Base-by-base conservation (phyloP, 2,329 filamentous ascomycete species). In the Aspergillus alliaceus region DNA sequence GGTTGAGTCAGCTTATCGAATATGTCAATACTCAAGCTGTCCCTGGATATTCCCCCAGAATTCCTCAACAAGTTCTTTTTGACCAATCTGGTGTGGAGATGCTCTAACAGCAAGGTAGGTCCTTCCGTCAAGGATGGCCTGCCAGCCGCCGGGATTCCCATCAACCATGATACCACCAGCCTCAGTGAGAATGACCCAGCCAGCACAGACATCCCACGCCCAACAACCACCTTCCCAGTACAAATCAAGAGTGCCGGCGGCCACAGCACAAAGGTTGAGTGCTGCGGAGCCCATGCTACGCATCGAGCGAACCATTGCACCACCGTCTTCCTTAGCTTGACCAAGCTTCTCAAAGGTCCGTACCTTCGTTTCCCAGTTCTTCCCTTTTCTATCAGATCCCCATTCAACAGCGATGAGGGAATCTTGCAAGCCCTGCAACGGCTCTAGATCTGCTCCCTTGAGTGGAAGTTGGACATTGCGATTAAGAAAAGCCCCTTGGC, bases 151-250 rank as follows among this genome's bases (percentile, higher is more conserved):
- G 4, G 80, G 79, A 64, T 85, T 86, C 2, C 81, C 83, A 66
- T 85, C 84, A 12, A 82, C 84, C 57, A 87, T 77, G 22, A 80
- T 76, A 0, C 85, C 85, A 0, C 84, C 85, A 1, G 85, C 83
- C 69, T 87, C 85, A 24, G 76, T 77, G 40, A 87, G 64, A 51
- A 87, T 81, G 2, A 85, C 79, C 85, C 84, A 86, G 0, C 81
- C 85, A 4, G 85, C 85, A 65, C 83, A 86, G 9, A 87, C 84
- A 75, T 87, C 85, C 85, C 85, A 87, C 7, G 83, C 83, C 84
- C 84, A 87, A 65, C 83, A 86, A 0, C 85, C 85, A 2, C 82
- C 84, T 65, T 87, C 85, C 85, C 85, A 88, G 59, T 86, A 87
- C n/a, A 84, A 65, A 72, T 88, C 85, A 51, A 86, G 57, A 22